Percentiles rank a stretch among this genome's conserved stretches.
These are phyloP conservation scores for Exophiala sp. DNA, from an alignment of 2,329 filamentous ascomycete species.

Conservation along the genomic window DNA sequence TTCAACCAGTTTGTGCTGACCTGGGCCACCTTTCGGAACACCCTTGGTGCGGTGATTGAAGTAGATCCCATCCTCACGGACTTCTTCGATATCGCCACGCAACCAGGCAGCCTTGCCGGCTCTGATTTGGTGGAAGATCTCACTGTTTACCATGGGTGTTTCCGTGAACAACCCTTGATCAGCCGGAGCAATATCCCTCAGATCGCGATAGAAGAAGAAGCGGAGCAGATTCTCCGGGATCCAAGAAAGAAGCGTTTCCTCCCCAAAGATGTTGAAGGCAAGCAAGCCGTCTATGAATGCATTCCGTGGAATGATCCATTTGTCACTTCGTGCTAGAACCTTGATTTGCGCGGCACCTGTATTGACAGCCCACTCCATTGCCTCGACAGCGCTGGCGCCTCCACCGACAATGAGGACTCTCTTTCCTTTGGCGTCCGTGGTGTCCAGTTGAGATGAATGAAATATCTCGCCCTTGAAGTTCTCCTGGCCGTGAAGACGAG, in stretches of 20 bases:
- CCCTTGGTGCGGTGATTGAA: conserved; percentile 71
- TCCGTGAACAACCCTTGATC: conserved; percentile 72
- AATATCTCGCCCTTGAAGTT: conserved; percentile 68
- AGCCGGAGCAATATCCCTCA: conserved; percentile 68
- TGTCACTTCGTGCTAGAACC: conserved; percentile 73
- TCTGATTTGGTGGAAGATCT: conserved; percentile 73
- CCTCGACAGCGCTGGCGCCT: conserved; percentile 77
- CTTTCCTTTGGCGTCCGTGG: conserved; percentile 69
- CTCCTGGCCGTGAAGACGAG: conserved; percentile 66
- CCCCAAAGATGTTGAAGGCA: conserved; percentile 73
- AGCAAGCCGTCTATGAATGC: conserved; percentile 69
- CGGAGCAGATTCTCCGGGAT: conserved; percentile 73
- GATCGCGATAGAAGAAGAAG: conserved; percentile 78
- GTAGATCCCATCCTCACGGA: conserved; percentile 60
- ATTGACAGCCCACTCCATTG: conserved; percentile 71
- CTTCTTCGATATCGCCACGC: conserved; percentile 70
- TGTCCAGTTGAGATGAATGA: conserved; percentile 73
- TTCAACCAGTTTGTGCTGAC: conserved; percentile 61
- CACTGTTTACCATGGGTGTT: conserved; percentile 83
- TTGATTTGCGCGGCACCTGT: conserved; percentile 65
- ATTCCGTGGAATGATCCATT: conserved; percentile 85
- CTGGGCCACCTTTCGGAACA: conserved; percentile 72
- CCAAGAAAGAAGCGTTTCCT: conserved; percentile 71
- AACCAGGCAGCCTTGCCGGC: conserved; percentile 72
- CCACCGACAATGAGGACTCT: conserved; percentile 73